Evolutionary conservation across 2,329 filamentous ascomycete genomes (phyloP), one percentile per base, ranked within the genome.

Genomic region (Fusarium sp.): DNA sequence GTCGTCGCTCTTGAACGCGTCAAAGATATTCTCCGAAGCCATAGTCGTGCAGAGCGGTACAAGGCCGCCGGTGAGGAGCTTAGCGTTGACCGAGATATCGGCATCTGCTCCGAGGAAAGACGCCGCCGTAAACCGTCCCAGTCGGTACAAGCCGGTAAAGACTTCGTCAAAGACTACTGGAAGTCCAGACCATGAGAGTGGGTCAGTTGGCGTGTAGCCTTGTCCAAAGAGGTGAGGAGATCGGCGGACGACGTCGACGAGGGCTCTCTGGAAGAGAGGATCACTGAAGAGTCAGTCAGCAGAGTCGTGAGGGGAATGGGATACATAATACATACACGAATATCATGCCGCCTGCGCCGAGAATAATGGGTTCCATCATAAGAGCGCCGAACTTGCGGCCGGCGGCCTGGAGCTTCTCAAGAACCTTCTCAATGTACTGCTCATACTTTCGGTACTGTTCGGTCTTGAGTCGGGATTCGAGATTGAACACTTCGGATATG

Each of bases 131-230:
- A 89, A 87, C 35, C 88, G 85, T 3, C 92, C 92, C 0, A 96
- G 86, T 11, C 92, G 90, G 73, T 93, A 93, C 5, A 96, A 80
- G 2, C 92, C 92, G 0, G 91, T 94, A 76, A 96, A 96, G 32
- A 96, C 92, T 73, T 96, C 92, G 72, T 96, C 92, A 64, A 92
- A 92, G 66, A 96, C 81, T 35, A 96, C 79, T 0, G 92, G 92
- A 5, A 96, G 83, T 3, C 92, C 91, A 2, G 81, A 81, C 92
- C 92, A 96, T 28, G 78, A 64, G 8, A 67, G 70, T 29, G 67
- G 46, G 31, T 70, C 65, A 9, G 25, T 15, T n/a, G 68, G 53
- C 34, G 58, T 8, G 13, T 22, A 3, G 1, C 36, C 47, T 4
- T 70, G 54, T 34, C 77, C 75, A 65, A 91, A 89, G 6, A 90